A percentile compares a stretch with the other conserved stretches of the same genome.
phyloP scores from a whole-genome alignment of 2,329 filamentous ascomycete genomes.

The Chrysosporium queenslandicum region DNA sequence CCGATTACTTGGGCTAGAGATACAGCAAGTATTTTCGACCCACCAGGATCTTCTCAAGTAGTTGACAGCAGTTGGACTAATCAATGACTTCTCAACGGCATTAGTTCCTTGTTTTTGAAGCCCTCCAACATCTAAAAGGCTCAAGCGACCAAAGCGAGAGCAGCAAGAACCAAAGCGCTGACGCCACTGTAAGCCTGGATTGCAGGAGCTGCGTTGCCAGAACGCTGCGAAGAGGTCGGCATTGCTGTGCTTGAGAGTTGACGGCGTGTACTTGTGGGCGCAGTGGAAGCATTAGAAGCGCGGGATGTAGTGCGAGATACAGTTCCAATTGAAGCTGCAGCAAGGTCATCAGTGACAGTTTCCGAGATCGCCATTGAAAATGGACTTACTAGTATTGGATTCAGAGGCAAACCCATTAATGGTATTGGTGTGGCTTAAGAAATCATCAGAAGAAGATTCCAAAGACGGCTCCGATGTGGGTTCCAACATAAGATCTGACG shows the following conservation, averaged over 20 bases:
- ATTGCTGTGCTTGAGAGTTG: background rate
- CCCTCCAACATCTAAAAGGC: too few relatives aligned
- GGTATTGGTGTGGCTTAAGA: background rate
- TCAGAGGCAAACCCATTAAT: background rate
- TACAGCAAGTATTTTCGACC: background rate
- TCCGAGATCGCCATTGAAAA: background rate
- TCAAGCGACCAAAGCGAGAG: constrained; percentile 5
- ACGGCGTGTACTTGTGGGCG: background rate
- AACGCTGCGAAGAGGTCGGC: too few relatives aligned
- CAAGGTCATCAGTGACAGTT: background rate
- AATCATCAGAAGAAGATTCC: background rate
- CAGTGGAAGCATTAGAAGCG: background rate
- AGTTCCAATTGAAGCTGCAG: background rate
- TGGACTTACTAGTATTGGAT: background rate
- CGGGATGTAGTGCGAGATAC: background rate
- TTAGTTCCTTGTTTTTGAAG: too few relatives aligned
- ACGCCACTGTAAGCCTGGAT: background rate
- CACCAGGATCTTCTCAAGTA: background rate
- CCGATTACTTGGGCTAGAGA: constrained; percentile 2
- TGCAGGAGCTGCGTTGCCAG: background rate
- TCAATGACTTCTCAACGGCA: background rate
- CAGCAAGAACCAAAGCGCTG: background rate
- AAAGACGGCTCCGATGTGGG: too few relatives aligned
- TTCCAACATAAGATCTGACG: too few relatives aligned
- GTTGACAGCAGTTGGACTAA: background rate